phyloP scores from a whole-genome alignment of 2,329 filamentous ascomycete genomes.

The Penicillium vulpinum region DNA sequence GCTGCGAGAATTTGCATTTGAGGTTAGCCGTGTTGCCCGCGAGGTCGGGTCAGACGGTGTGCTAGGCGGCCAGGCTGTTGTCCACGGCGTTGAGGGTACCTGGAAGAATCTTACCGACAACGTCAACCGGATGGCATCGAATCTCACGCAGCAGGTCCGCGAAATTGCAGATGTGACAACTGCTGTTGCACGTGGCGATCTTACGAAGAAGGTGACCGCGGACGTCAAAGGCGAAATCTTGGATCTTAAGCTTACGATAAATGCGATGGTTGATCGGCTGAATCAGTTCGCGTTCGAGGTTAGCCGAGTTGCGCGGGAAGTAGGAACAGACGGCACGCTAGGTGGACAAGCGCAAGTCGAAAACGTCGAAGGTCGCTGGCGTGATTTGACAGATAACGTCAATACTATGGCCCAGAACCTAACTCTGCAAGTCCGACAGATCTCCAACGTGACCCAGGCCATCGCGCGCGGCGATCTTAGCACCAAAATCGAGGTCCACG shows the following conservation, averaged over 20 bases:
- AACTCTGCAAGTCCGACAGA: constrained; percentile 71
- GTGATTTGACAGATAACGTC: constrained; percentile 63
- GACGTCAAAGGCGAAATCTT: constrained; percentile 89
- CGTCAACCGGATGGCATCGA: constrained; percentile 96
- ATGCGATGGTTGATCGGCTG: constrained; percentile 62
- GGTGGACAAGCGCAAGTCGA: constrained; percentile 62
- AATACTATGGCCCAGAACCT: constrained; percentile 64
- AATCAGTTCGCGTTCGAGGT: constrained; percentile 63
- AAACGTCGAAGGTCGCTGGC: constrained; percentile 64
- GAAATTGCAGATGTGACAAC: constrained; percentile 95
- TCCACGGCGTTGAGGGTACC: constrained; percentile 90
- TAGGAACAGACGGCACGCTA: constrained; percentile 60
- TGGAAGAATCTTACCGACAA: constrained; percentile 92
- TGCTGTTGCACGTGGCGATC: constrained; percentile 84
- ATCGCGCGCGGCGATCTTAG: constrained; percentile 93
- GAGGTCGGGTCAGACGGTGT: constrained; percentile 93
- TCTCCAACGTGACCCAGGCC: constrained; percentile 86
- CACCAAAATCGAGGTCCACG: constrained; percentile 88
- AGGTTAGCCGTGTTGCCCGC: constrained; percentile 89
- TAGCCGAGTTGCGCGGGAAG: constrained; percentile 62
- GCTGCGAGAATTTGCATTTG: constrained; percentile 87
- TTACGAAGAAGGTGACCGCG: constrained; percentile 90
- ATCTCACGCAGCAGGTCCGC: constrained; percentile 90
- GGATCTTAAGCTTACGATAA: constrained; percentile 83
- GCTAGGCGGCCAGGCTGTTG: constrained; percentile 85